Base-by-base conservation (phyloP, 78 protist species). In the Dictyostelium purpureum region DNA sequence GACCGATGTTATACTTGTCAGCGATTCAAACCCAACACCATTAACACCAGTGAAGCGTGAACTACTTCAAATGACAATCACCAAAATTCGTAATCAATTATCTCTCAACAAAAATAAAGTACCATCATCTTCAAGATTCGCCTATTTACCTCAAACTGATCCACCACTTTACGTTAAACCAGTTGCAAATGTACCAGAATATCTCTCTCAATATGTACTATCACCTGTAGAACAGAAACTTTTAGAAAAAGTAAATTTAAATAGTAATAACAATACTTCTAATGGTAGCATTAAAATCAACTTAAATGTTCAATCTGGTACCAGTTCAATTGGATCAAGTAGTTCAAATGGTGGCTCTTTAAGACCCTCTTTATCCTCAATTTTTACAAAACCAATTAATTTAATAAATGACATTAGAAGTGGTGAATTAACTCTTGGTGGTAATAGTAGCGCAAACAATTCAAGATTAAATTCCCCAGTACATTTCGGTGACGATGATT, bases 311-410 rank as follows among this genome's bases (percentile, higher is more conserved):
- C 71, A 63, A 63, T n/a, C n/a, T n/a, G n/a, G n/a, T n/a, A n/a
- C n/a, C 3, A 10, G 12, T 47, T 47, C 52, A 47, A 47, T 47
- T 59, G 40, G 71, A 33, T 9, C 43, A 16, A 43, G 71, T 59
- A 35, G 71, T 63, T 9, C 43, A 16, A 43, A 43, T 63, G 43
- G 43, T 61, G n/a, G 28, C 31, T n/a, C n/a, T n/a, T 16, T n/a
- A 42, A 49, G 67, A 16, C 38, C 56, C 6, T 11, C 78, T 18
- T 40, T 37, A 47, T 24, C 67, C 0, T 82, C 90, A 2, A 82
- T 82, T n/a, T 82, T 82, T 42, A 56, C 90, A 16, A 82, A 82
- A 57, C 90, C 90, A 40, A 67, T 82, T 19, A 40, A 31, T 40
- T 63, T 63, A 63, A 63, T 63, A 4, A 63, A 63, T 33, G 71